Percentiles rank a stretch among this genome's conserved stretches.
These are phyloP conservation scores for Psidium guajava DNA, from an alignment of 345 rosid species.

Conservation along the genomic window DNA sequence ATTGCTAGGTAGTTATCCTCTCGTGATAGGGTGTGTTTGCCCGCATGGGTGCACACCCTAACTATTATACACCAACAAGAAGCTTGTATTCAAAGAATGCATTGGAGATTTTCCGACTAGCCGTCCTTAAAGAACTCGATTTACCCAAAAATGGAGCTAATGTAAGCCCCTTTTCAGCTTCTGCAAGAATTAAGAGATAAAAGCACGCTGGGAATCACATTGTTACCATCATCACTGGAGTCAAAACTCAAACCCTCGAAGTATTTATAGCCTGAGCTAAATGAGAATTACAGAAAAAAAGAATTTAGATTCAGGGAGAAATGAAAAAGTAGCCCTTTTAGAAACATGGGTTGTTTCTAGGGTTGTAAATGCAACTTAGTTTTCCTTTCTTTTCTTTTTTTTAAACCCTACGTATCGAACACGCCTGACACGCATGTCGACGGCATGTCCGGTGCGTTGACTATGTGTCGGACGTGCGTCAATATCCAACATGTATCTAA, in stretches of 20 bases:
- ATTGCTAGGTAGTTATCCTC: too few relatives aligned
- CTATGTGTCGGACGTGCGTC: too few relatives aligned
- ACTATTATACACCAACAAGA: neutral
- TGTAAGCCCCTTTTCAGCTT: slow-evolving; percentile 34
- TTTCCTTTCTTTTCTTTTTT: too few relatives aligned
- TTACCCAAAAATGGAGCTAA: slow-evolving; percentile 41
- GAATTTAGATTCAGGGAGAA: neutral
- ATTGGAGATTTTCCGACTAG: slow-evolving; percentile 9
- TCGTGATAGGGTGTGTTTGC: too few relatives aligned
- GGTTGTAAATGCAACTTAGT: too few relatives aligned
- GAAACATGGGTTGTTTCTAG: too few relatives aligned
- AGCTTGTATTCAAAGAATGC: slow-evolving; percentile 46
- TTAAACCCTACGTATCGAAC: too few relatives aligned
- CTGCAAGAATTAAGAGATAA: slow-evolving; percentile 14
- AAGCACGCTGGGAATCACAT: neutral
- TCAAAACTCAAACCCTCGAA: neutral
- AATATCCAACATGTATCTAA: too few relatives aligned
- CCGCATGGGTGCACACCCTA: too few relatives aligned
- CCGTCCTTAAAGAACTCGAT: slow-evolving; percentile 29
- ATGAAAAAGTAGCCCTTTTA: neutral
- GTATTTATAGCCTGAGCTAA: neutral
- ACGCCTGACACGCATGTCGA: too few relatives aligned
- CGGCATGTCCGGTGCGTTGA: too few relatives aligned
- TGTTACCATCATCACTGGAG: neutral
- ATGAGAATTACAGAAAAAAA: neutral